Evolutionary conservation across 2,329 filamentous ascomycete genomes (phyloP).

Genomic region (Curvularia hawaiiensis): DNA sequence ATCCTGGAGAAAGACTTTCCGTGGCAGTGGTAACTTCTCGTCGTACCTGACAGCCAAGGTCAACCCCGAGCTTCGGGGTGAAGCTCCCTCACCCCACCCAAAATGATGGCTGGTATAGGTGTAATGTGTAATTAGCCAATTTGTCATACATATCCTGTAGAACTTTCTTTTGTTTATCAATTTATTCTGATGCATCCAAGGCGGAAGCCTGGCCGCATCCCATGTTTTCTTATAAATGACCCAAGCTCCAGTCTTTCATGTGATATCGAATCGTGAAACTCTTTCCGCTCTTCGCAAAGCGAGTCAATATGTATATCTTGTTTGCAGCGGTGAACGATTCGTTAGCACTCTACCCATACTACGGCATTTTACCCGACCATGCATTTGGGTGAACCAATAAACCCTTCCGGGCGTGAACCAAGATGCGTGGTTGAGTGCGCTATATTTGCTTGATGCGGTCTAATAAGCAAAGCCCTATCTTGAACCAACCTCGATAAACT

Average conservation of each 20-base stretch:
- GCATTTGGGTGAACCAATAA: background rate
- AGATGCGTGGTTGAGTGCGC: background rate
- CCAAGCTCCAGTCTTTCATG: background rate
- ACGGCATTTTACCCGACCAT: background rate
- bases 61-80: constrained; percentile 31
- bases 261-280: background rate
- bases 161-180: background rate
- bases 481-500: constrained; percentile 4
- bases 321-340: background rate
- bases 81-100: constrained; percentile 12
- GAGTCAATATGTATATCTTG: background rate
- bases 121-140: constrained; percentile 6
- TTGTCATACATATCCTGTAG: background rate
- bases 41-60: constrained; percentile 32
- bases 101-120: background rate
- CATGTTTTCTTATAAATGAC: background rate
- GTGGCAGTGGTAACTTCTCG: constrained; percentile 31
- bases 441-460: background rate
- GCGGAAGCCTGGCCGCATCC: background rate
- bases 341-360: background rate
- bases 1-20: constrained; percentile 25
- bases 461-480: constrained; percentile 9
- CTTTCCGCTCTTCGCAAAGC: background rate
- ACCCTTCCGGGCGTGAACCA: background rate
- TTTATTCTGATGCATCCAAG: background rate